Base-by-base conservation (phyloP, 768 basidiomycete species). In the Hypholoma sublateritium region DNA sequence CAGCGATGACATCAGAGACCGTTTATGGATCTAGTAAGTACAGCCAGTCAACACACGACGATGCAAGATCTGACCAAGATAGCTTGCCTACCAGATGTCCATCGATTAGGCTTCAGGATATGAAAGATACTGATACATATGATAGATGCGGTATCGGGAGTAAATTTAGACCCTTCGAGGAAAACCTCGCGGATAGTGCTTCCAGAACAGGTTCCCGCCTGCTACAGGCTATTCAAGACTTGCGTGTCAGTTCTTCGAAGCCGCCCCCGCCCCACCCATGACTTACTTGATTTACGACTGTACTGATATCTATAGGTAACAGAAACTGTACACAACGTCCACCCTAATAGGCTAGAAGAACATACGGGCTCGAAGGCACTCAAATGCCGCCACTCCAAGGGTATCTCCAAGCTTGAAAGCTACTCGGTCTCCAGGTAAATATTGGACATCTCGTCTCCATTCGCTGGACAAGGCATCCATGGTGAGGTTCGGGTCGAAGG, bases 391-490 rank as follows among this genome's bases (percentile, higher is more conserved):
- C 21, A 69, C 69, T 24, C 71, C 71, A 44, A 66, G 54, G 5
- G 64, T 55, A 50, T 69, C 63, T 43, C 65, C 66, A 36, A 71
- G 57, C 53, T 71, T 72, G 58, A 71, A 71, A 14, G 71, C 71
- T 19, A 72, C 70, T 59, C 71, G 63, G 57, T 71, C 69, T 5
- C 71, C 71, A 13, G 56, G 19, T 5, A 51, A 21, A 50, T 72
- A 72, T 22, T 60, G 55, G 19, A 60, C 53, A 52, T 61, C 57
- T 37, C 55, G 61, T 50, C 58, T 59, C 71, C 71, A 72, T 62
- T 71, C 70, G 48, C 64, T 68, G 5, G 71, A 72, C 46, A 72
- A 61, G 14, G 69, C 70, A 39, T 70, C 71, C 70, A 70, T 70
- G 43, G 43, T 34, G 28, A 44, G 19, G 8, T 7, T 25, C n/a